These are phyloP conservation scores for Macrocybe sp. DNA, from an alignment of 1,284 basidiomycete species.

Conservation along the genomic window DNA sequence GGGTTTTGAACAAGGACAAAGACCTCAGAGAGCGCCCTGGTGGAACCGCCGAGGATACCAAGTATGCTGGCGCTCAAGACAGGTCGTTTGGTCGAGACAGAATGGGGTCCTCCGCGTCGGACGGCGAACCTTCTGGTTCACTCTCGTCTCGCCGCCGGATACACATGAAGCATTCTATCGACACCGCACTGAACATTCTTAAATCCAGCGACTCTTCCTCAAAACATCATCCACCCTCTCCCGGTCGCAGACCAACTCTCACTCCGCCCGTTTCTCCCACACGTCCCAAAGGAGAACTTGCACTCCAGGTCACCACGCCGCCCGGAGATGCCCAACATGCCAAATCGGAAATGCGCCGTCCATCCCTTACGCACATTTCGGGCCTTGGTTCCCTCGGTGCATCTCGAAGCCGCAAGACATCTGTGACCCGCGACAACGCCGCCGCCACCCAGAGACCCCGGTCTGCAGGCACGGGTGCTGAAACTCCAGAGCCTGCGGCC, in stretches of 20 bases:
- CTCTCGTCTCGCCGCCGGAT: conserved; percentile 36
- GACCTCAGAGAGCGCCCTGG: conserved; percentile 43
- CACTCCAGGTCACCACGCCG: conserved; percentile 22
- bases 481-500: conserved; percentile 26
- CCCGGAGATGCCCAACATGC: too few relatives aligned
- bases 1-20: conserved; percentile 54
- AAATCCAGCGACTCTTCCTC: conserved; percentile 35
- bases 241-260: conserved; percentile 15
- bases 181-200: conserved; percentile 54
- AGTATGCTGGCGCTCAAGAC: conserved; percentile 9
- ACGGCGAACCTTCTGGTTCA: conserved; percentile 19
- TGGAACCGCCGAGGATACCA: conserved; percentile 12
- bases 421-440: conserved; percentile 17
- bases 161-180: conserved; percentile 59
- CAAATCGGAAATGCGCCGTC: conserved; percentile 20
- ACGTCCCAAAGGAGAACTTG: conserved; percentile 33
- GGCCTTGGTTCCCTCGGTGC: conserved; percentile 23
- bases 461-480: conserved; percentile 53
- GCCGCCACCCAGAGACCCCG: conserved; percentile 41
- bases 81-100: conserved; percentile 17
- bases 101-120: conserved; percentile 18
- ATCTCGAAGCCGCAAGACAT: conserved; percentile 23
- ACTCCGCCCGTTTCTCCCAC: conserved; percentile 39
- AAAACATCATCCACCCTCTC: conserved; percentile 20
- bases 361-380: conserved; percentile 40